These are phyloP conservation scores for Fusarium subglutinans DNA, from an alignment of 2,329 filamentous ascomycete species.

Conservation along the genomic window DNA sequence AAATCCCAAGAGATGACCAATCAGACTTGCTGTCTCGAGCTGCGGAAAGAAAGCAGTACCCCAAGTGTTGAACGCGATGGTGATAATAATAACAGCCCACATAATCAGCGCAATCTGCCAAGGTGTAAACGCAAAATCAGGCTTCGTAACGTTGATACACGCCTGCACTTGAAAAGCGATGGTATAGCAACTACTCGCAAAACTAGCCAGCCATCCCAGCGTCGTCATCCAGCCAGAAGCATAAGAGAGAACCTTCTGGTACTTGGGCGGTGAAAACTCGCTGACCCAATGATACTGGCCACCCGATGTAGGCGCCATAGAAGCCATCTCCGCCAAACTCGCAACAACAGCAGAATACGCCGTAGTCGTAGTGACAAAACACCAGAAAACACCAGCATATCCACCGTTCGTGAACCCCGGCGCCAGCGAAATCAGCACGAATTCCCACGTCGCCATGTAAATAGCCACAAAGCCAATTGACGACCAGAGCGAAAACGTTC, in stretches of 20 bases:
- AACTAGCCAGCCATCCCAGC: conserved; percentile 24
- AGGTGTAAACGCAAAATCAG: conserved; percentile 9
- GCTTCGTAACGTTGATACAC: conserved; percentile 24
- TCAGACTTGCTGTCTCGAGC: conserved; percentile 14
- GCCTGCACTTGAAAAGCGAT: conserved; percentile 27
- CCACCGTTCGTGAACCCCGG: conserved; percentile 21
- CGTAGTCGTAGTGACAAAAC: conserved; percentile 4
- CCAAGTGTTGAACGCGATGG: conserved; percentile 23
- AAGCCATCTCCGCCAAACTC: conserved; percentile 26
- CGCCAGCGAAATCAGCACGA: conserved; percentile 22
- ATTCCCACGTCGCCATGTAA: conserved; percentile 32
- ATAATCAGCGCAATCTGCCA: conserved; percentile 29
- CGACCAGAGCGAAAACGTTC: conserved; percentile 19
- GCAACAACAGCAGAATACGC: conserved; percentile 22
- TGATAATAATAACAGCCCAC: conserved; percentile 25
- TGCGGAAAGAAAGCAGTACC: conserved; percentile 21
- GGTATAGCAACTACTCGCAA: conserved; percentile 23
- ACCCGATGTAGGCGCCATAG: conserved; percentile 25
- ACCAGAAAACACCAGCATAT: conserved; percentile 27
- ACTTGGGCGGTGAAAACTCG: conserved; percentile 14
- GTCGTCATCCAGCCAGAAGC: conserved; percentile 26
- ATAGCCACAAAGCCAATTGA: conserved; percentile 27
- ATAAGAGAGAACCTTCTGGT: conserved; percentile 18
- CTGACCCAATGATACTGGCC: conserved; percentile 29
- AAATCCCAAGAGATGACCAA: conserved; percentile 9